Evolutionary conservation across 2,329 filamentous ascomycete genomes (phyloP).

Genomic region (Fusarium haematococcum): DNA sequence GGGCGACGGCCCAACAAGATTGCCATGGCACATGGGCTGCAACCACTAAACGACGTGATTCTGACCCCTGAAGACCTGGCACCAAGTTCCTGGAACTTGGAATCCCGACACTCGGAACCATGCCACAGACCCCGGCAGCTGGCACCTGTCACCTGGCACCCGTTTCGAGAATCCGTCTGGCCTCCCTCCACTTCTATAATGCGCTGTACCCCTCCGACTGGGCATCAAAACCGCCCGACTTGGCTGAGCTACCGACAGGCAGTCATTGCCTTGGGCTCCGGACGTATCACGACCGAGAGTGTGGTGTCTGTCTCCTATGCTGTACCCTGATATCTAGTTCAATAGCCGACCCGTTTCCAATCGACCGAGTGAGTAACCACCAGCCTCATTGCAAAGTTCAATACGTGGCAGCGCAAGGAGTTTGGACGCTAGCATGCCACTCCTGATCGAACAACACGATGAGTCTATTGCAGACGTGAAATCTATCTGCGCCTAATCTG

Average conservation of each 20-base stretch:
- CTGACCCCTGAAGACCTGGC: conserved; percentile 12
- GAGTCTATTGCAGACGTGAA: conserved; percentile 1
- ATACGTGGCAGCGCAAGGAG: conserved; percentile 14
- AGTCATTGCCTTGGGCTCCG: neutral
- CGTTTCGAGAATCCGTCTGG: conserved; percentile 6
- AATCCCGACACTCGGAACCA: conserved; percentile 14
- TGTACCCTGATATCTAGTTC: neutral
- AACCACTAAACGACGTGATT: neutral
- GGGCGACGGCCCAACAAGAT: neutral
- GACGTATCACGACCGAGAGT: neutral
- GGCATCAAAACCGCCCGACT: neutral
- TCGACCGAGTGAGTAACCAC: neutral
- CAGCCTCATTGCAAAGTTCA: neutral
- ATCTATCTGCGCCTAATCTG: conserved; percentile 2
- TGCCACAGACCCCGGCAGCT: conserved; percentile 11
- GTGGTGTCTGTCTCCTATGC: neutral
- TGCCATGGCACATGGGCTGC: conserved; percentile 34
- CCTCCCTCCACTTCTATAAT: conserved; percentile 5
- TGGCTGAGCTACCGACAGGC: conserved; percentile 5
- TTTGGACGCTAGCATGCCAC: neutral
- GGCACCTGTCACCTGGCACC: conserved; percentile 12
- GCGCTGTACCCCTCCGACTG: conserved; percentile 5
- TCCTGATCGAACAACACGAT: neutral
- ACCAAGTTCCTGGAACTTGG: conserved; percentile 24
- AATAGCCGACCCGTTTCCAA: neutral